Percentiles rank a stretch among this genome's conserved stretches.
Evolutionary conservation across 2,329 filamentous ascomycete species (phyloP).

Genomic region (Davidsoniella eucalypti): DNA sequence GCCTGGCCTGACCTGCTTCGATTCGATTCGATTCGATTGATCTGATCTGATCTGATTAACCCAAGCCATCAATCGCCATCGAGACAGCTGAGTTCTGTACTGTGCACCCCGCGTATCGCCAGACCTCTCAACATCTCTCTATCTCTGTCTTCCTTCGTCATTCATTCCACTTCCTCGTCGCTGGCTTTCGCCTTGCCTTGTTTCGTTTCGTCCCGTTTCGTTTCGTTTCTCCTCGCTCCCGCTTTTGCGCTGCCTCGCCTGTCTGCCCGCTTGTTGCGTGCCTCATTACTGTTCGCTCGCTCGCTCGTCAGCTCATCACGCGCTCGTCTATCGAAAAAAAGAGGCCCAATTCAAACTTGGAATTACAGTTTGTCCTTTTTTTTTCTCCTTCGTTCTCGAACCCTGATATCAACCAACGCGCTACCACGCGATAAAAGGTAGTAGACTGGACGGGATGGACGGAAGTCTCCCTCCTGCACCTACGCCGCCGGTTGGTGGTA

Average conservation of each 20-base stretch:
- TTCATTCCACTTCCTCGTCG: neutral
- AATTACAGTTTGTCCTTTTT: neutral
- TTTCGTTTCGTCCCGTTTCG: constrained; percentile 4
- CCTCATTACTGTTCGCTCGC: too few relatives aligned
- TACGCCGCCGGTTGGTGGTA: constrained; percentile 26
- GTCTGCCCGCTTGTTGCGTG: too few relatives aligned
- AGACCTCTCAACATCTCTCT: too few relatives aligned
- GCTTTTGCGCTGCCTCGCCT: too few relatives aligned
- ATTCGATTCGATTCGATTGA: too few relatives aligned
- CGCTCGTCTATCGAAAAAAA: constrained; percentile 1
- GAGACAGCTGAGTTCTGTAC: too few relatives aligned
- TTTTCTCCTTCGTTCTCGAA: constrained; percentile 1
- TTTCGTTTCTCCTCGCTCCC: neutral
- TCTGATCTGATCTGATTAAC: too few relatives aligned
- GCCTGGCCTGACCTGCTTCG: too few relatives aligned
- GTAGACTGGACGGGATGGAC: constrained; percentile 11
- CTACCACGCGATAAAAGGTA: too few relatives aligned
- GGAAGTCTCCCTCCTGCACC: constrained; percentile 32
- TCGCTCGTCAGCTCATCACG: constrained; percentile 6
- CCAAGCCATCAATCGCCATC: too few relatives aligned
- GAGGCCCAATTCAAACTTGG: neutral
- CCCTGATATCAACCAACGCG: neutral
- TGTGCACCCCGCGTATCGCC: too few relatives aligned
- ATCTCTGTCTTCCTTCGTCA: neutral
- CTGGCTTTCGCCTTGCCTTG: neutral